Conservation (phyloP, 345 rosid genomes). For the Xanthoceras sorbifolium region DNA sequence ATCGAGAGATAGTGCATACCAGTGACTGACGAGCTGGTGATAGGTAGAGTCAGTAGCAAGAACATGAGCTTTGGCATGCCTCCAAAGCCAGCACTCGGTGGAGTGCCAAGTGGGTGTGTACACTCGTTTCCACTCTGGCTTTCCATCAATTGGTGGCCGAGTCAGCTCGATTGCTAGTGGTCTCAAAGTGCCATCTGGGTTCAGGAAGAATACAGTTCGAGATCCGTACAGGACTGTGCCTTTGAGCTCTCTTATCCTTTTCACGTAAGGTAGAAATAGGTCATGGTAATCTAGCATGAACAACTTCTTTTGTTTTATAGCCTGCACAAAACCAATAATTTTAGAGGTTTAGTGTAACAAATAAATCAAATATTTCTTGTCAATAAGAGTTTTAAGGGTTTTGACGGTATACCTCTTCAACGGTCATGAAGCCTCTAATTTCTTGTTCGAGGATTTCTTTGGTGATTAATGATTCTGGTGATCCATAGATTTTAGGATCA, state of each 20-base stretch:
- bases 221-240: slow-evolving; percentile 61
- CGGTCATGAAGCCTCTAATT: slow-evolving; percentile 49
- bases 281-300: slow-evolving; percentile 67
- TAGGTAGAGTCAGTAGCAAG: slow-evolving; percentile 61
- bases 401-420: slow-evolving; percentile 53
- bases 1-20: slow-evolving; percentile 36
- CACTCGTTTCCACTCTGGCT: slow-evolving; percentile 63
- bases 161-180: slow-evolving; percentile 65
- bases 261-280: slow-evolving; percentile 55
- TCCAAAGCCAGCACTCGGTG: slow-evolving; percentile 75
- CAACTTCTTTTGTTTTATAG: slow-evolving; percentile 44
- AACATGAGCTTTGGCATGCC: slow-evolving; percentile 64
- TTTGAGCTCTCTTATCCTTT: slow-evolving; percentile 53
- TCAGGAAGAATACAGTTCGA: slow-evolving; percentile 59
- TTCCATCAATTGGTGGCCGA: slow-evolving; percentile 52
- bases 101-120: slow-evolving; percentile 41
- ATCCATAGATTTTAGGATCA: slow-evolving; percentile 67
- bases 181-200: slow-evolving; percentile 48
- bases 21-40: slow-evolving; percentile 73
- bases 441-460: slow-evolving; percentile 51
- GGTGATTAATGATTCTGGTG: slow-evolving; percentile 62
- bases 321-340: slow-evolving; percentile 34
- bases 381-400: background rate
- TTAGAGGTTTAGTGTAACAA: background rate
- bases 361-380: background rate